Evolutionary conservation across 345 rosid species (phyloP), one percentile per base, ranked within the genome.

Genomic region (Pistacia vera): DNA sequence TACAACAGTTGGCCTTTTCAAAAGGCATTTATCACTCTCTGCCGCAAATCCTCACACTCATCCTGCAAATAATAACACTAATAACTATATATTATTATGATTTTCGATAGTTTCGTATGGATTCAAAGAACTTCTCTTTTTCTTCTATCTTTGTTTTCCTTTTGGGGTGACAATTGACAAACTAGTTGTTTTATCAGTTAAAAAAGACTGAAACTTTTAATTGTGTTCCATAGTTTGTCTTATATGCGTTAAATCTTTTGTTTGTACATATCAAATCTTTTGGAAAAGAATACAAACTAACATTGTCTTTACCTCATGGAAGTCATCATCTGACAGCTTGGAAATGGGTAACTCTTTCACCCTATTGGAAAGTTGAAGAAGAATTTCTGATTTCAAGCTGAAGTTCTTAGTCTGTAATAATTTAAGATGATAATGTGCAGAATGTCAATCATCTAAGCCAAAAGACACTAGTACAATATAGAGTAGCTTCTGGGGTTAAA

Each of bases 251-350:
- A 41, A 41, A 41, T 33, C 8, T 18, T 38, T 10, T 65, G 13
- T 13, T 65, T 18, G 14, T 1, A 38, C 11, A 18, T 38, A 12
- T 9, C 30, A 49, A 65, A 17, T 38, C 68, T 38, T 65, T 41
- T 1, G 2, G 5, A 68, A 68, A 68, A 14, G 1, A 30, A 16
- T 14, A 16, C 7, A 51, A 13, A 28, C 35, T 2, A 2, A 67
- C n/a, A 28, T 12, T 12, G 56, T 38, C 20, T n/a, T 69, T 82
- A 88, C 91, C 90, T 85, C 86, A 41, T 82, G 68, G 75, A 86
- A 81, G 73, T 86, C 83, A 55, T 83, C 80, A 72, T 90, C 86
- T 30, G 86, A 85, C 61, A 90, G 78, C 71, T 83, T 74, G 72
- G 68, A 70, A 62, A 84, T 71, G 25, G 80, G 77, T 35, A 88